Evolutionary conservation across 2,329 filamentous ascomycete species (phyloP).

Genomic region (Colletotrichum ledebouriae): DNA sequence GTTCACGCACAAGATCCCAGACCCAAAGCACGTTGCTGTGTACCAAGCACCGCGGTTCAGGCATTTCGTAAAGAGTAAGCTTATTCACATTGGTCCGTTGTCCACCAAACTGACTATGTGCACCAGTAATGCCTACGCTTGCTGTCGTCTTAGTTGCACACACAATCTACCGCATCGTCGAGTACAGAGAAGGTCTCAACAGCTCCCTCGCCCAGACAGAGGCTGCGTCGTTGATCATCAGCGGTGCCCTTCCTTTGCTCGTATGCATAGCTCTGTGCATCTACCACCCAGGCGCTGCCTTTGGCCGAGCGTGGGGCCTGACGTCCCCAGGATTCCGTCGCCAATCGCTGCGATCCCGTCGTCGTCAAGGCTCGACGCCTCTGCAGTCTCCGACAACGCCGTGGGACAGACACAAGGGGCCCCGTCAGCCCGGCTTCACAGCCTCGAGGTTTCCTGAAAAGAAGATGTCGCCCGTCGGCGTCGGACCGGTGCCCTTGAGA

Average conservation of each 20-base stretch:
- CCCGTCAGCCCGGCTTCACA: constrained; percentile 38
- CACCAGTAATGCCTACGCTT: constrained; percentile 54
- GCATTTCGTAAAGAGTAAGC: constrained; percentile 60
- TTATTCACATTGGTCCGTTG: too few relatives aligned
- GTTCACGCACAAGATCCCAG: constrained; percentile 57
- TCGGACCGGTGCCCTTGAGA: constrained; percentile 33
- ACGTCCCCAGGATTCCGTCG: constrained; percentile 51
- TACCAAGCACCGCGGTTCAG: constrained; percentile 60
- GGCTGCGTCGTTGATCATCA: constrained; percentile 54
- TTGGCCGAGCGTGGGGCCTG: constrained; percentile 56
- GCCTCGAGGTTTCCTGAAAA: constrained; percentile 33
- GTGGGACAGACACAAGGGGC: constrained; percentile 39
- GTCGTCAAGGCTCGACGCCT: constrained; percentile 30
- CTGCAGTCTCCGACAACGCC: constrained; percentile 35
- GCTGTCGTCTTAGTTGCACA: constrained; percentile 55
- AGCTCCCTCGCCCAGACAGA: constrained; percentile 55
- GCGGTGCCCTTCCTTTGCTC: constrained; percentile 57
- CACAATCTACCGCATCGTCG: constrained; percentile 57
- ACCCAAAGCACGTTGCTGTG: constrained; percentile 54
- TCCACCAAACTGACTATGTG: not conserved
- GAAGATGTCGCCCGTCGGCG: constrained; percentile 37
- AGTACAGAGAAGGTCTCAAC: constrained; percentile 54
- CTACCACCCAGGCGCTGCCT: constrained; percentile 56
- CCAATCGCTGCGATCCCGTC: constrained; percentile 24
- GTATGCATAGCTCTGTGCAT: constrained; percentile 52